phyloP scores from a whole-genome alignment of 2,329 filamentous ascomycete genomes.

The Paramyrothecium sp. region DNA sequence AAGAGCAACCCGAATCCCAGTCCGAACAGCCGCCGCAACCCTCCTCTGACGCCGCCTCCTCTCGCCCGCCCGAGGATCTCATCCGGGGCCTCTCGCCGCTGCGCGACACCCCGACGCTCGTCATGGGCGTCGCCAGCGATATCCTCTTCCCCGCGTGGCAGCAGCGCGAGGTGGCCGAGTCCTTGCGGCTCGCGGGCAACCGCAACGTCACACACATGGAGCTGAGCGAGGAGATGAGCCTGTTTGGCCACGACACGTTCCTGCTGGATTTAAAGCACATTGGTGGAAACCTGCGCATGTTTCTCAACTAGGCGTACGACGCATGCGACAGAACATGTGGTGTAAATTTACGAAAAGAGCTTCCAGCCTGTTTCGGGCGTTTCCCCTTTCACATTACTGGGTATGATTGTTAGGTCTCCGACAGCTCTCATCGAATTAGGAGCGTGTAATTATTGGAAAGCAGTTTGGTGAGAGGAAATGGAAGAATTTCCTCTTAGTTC shows the following conservation, averaged over 20 bases:
- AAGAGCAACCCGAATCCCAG: slow-evolving; percentile 67
- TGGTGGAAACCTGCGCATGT: slow-evolving; percentile 77
- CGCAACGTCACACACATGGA: slow-evolving; percentile 82
- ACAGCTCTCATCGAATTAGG: slow-evolving; percentile 2
- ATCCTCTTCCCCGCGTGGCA: slow-evolving; percentile 98
- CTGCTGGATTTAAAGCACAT: slow-evolving; percentile 89
- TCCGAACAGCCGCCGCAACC: slow-evolving; percentile 27
- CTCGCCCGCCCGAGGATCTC: slow-evolving; percentile 73
- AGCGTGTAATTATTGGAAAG: not conserved
- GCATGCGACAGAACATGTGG: no score
- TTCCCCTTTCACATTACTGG: no score
- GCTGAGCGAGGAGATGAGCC: slow-evolving; percentile 86
- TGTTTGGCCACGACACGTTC: slow-evolving; percentile 97
- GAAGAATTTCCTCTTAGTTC: no score
- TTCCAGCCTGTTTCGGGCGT: no score
- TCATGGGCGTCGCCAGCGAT: slow-evolving; percentile 93
- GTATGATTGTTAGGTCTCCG: no score
- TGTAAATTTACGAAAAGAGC: no score
- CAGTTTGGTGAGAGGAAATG: no score
- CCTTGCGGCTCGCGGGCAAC: slow-evolving; percentile 76
- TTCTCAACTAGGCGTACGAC: slow-evolving; percentile 57
- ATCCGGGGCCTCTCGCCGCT: slow-evolving; percentile 71
- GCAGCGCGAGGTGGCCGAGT: slow-evolving; percentile 88
- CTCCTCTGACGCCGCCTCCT: slow-evolving; percentile 26
- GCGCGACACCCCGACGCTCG: slow-evolving; percentile 75